Evolutionary conservation across 148 eudicot species (phyloP).

Genomic region (Selenicereus undatus): DNA sequence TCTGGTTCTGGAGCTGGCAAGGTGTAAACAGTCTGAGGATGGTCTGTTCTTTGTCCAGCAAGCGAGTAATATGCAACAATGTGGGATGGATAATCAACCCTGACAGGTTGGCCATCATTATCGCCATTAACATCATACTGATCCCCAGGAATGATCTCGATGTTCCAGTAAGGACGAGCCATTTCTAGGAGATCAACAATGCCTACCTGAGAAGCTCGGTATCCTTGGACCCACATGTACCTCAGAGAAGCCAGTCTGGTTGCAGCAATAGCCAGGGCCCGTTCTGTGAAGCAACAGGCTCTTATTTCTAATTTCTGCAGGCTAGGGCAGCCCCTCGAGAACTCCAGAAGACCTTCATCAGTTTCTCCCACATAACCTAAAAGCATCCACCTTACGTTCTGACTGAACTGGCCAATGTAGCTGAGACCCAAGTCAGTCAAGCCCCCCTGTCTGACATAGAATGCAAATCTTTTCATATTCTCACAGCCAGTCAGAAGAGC

Average conservation of each 20-base stretch:
- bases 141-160: conserved; percentile 69
- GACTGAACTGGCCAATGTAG: conserved; percentile 67
- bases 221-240: conserved; percentile 97
- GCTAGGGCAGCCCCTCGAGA: conserved; percentile 83
- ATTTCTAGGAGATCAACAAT: conserved; percentile 38
- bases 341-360: conserved; percentile 71
- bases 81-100: conserved; percentile 68
- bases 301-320: conserved; percentile 81
- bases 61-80: conserved; percentile 86
- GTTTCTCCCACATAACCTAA: conserved; percentile 75
- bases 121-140: conserved; percentile 35
- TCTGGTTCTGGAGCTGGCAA: conserved; percentile 20
- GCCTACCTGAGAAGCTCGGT: conserved; percentile 45
- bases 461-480: conserved; percentile 67
- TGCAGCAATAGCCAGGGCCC: conserved; percentile 60
- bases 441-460: conserved; percentile 78
- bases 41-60: conserved; percentile 75
- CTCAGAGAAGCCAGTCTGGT: conserved; percentile 49
- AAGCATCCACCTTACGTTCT: conserved; percentile 89
- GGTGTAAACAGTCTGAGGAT: conserved; percentile 56
- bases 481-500: conserved; percentile 69
- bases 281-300: conserved; percentile 79
- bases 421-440: conserved; percentile 72
- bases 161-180: conserved; percentile 78
- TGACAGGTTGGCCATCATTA: conserved; percentile 38